Percentiles rank a stretch among this genome's conserved stretches.
Conservation (phyloP, 2,329 filamentous ascomycete genomes). For the Aspergillus piperis region DNA sequence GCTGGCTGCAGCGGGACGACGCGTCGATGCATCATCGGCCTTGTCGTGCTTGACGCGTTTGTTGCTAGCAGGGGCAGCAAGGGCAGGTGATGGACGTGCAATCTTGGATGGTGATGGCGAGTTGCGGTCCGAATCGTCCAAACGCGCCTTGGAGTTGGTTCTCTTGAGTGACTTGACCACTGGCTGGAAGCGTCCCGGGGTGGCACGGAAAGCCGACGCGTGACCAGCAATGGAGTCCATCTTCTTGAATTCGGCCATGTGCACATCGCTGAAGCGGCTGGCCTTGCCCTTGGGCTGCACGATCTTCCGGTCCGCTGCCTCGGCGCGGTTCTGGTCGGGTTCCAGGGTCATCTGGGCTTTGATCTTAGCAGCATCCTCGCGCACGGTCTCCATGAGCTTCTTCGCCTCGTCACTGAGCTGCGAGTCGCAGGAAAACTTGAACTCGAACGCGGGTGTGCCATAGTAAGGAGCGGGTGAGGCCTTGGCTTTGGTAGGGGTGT, state of each 20-base stretch:
- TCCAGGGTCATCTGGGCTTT: conserved; percentile 68
- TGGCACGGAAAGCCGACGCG: conserved; percentile 68
- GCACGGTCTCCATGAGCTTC: conserved; percentile 65
- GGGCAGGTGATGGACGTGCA: conserved; percentile 30
- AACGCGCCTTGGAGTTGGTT: conserved; percentile 62
- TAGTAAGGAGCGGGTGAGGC: conserved; percentile 37
- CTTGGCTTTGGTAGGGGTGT: conserved; percentile 47
- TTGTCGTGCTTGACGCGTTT: conserved; percentile 72
- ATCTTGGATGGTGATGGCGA: conserved; percentile 38
- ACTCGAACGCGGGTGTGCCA: conserved; percentile 49
- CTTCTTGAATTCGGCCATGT: conserved; percentile 89
- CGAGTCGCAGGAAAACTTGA: conserved; percentile 47
- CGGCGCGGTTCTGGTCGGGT: conserved; percentile 46
- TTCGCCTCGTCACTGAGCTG: conserved; percentile 54
- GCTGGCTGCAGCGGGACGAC: conserved; percentile 43
- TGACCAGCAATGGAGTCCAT: conserved; percentile 96
- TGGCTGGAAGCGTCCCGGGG: conserved; percentile 46
- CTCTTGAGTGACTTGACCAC: conserved; percentile 51
- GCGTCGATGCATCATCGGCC: conserved; percentile 68
- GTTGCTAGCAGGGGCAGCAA: conserved; percentile 48
- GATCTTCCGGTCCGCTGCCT: conserved; percentile 64
- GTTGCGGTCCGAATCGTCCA: conserved; percentile 60
- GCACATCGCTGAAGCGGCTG: conserved; percentile 77
- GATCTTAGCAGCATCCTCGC: conserved; percentile 70
- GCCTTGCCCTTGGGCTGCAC: conserved; percentile 77